Percentiles rank a stretch among this genome's conserved stretches.
These are phyloP conservation scores for Holtermannia corniformis DNA, from an alignment of 768 basidiomycete genomes.

Conservation along the genomic window DNA sequence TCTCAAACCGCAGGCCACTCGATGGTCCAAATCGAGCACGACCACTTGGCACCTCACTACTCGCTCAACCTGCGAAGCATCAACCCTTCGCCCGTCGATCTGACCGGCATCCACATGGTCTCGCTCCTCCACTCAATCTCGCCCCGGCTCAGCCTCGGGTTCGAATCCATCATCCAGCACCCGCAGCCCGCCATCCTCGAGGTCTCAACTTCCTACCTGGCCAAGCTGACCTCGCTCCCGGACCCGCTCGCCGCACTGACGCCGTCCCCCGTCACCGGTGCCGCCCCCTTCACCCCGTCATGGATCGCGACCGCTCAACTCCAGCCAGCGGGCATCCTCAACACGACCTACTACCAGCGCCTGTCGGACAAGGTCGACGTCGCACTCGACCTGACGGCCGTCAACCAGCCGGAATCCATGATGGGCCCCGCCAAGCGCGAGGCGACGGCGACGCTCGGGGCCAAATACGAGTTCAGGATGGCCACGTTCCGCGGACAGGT, in stretches of 20 bases:
- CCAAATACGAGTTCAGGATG: constrained; percentile 92
- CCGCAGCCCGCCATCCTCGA: constrained; percentile 60
- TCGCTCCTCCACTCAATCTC: constrained; percentile 88
- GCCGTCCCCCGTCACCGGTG: constrained; percentile 25
- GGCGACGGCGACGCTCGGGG: constrained; percentile 84
- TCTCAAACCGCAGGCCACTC: constrained; percentile 58
- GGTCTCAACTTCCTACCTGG: constrained; percentile 40
- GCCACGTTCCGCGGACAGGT: constrained; percentile 89
- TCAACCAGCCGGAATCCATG: constrained; percentile 49
- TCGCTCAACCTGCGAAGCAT: constrained; percentile 74
- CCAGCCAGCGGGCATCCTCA: constrained; percentile 69
- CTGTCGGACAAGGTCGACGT: constrained; percentile 92
- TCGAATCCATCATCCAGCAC: constrained; percentile 75
- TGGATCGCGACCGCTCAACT: constrained; percentile 93
- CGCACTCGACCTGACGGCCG: constrained; percentile 81
- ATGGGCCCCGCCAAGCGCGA: constrained; percentile 62
- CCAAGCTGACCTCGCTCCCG: constrained; percentile 42
- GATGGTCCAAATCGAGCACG: constrained; percentile 90
- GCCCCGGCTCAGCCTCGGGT: constrained; percentile 76
- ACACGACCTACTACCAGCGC: constrained; percentile 94
- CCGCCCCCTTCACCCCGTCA: constrained; percentile 35
- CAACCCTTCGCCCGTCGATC: constrained; percentile 79
- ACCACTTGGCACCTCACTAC: constrained; percentile 80
- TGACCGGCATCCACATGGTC: constrained; percentile 83
- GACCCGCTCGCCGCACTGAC: constrained; percentile 16